phyloP scores from a whole-genome alignment of 306 rosid species.

The Begonia fuchsioides region DNA sequence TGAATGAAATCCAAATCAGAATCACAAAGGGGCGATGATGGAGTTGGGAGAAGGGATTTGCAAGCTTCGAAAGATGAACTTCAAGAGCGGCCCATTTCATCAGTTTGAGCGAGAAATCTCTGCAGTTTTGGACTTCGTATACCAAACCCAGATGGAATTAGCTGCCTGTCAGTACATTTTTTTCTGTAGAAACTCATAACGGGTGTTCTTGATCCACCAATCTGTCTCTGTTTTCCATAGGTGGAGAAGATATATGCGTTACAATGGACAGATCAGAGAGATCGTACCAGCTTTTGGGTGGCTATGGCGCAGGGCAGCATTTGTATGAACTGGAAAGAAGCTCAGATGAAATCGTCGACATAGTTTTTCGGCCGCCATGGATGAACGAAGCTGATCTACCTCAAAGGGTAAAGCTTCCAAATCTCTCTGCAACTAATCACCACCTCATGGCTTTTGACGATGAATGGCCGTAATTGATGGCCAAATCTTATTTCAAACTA shows the following conservation, averaged over 20 bases:
- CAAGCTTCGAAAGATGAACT: conserved; percentile 70
- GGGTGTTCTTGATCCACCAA: background rate
- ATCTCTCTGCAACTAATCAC: conserved; percentile 46
- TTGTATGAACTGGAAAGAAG: conserved; percentile 33
- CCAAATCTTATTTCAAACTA: no score
- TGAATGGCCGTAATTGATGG: background rate
- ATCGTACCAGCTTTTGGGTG: conserved; percentile 76
- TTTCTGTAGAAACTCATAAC: no score
- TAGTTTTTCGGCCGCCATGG: conserved; percentile 41
- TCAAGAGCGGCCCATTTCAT: conserved; percentile 52
- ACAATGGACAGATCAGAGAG: conserved; percentile 79
- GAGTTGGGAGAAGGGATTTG: conserved; percentile 81
- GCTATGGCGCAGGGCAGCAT: conserved; percentile 69
- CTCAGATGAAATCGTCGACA: conserved; percentile 17
- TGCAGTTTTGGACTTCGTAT: conserved; percentile 58
- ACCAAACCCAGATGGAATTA: conserved; percentile 78
- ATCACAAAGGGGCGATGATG: conserved; percentile 95
- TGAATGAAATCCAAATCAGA: conserved; percentile 17
- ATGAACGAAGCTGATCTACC: conserved; percentile 20
- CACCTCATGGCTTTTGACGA: conserved; percentile 22
- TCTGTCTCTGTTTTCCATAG: conserved; percentile 10
- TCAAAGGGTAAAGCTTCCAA: conserved; percentile 74
- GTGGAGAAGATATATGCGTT: conserved; percentile 58
- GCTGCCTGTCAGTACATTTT: conserved; percentile 66
- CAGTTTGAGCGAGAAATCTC: conserved; percentile 70